Evolutionary conservation across 2,329 filamentous ascomycete species (phyloP), one percentile per base, ranked within the genome.

Genomic region (Aspergillus quadricinctus): DNA sequence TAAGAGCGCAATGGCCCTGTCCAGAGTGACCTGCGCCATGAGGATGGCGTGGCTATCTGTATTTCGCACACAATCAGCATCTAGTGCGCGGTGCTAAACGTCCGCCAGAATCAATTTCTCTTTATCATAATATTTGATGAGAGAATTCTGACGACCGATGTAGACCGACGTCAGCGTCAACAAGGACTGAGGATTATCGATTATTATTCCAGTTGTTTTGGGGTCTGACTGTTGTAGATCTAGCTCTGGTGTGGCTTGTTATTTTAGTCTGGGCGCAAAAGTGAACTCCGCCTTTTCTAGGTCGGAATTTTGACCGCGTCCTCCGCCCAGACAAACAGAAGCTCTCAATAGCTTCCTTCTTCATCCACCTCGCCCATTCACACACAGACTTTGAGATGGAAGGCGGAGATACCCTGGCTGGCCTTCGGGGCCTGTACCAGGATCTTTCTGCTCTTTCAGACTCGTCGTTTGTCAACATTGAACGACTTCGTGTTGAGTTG

Each of bases 341-440:
- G 66, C 66, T n/a, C 61, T 65, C 59, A 55, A 49, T 40, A 52
- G 50, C 53, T 50, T 54, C 53, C 23, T 57, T 57, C 56, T 56
- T 55, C 55, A 54, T 43, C 46, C 55, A 50, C 55, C 64, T 59
- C 58, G 61, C 60, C 52, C 56, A 59, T 74, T 78, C 60, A 54
- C 58, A 59, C 58, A 57, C 61, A 57, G 55, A 61, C 57, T 52
- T 46, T 52, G 56, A 66, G 48, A 93, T 94, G 90, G 85, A 88
- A 72, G 87, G 88, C 69, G 79, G 85, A 71, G 86, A 86, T 72
- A 85, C 83, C 69, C 81, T 95, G 69, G 87, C 88, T 69, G 84
- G 86, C 75, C 85, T 97, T 68, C 87, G 92, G 78, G 87, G 85
- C 73, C 85, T 99, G 66, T 90, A 96, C 74, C 85, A 89, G 72